Evolutionary conservation across 2,329 filamentous ascomycete genomes (phyloP).

Genomic region (Leptosphaerulina australis): DNA sequence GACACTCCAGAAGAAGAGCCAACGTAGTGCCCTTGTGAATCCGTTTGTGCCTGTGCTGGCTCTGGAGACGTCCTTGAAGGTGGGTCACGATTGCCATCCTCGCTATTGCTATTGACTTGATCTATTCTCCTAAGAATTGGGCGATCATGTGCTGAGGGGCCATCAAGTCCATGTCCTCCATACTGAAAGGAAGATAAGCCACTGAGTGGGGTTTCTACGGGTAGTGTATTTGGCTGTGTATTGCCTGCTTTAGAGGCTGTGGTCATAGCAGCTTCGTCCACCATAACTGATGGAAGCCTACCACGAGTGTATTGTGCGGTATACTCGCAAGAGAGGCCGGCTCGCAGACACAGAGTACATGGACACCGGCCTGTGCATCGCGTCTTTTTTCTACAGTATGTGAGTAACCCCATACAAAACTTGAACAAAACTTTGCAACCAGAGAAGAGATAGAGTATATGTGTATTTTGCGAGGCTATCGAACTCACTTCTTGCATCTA

Average conservation of each 20-base stretch:
- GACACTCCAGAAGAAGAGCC: slow-evolving; percentile 57
- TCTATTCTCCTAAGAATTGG: slow-evolving; percentile 23
- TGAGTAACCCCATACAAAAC: slow-evolving; percentile 15
- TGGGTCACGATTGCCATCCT: slow-evolving; percentile 24
- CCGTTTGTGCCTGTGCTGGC: slow-evolving; percentile 50
- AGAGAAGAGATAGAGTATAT: background rate
- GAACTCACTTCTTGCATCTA: slow-evolving; percentile 55
- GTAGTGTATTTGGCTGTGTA: slow-evolving; percentile 22
- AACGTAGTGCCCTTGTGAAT: slow-evolving; percentile 57
- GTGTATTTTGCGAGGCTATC: background rate
- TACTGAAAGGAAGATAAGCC: slow-evolving; percentile 14
- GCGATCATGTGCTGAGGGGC: slow-evolving; percentile 19
- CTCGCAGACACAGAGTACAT: slow-evolving; percentile 41
- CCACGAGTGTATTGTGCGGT: slow-evolving; percentile 58
- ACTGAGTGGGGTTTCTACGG: slow-evolving; percentile 17
- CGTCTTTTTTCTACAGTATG: slow-evolving; percentile 42
- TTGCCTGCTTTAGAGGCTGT: slow-evolving; percentile 24
- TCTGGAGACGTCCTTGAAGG: slow-evolving; percentile 54
- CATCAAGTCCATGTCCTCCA: slow-evolving; percentile 10
- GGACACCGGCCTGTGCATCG: slow-evolving; percentile 47
- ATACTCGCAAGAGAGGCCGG: slow-evolving; percentile 54
- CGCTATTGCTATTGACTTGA: slow-evolving; percentile 22
- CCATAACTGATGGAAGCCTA: slow-evolving; percentile 50
- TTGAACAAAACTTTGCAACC: background rate
- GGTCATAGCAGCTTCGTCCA: slow-evolving; percentile 40